Evolutionary conservation across 805 yeast species (phyloP).

Genomic region (Zygoascus flipseniorum): DNA sequence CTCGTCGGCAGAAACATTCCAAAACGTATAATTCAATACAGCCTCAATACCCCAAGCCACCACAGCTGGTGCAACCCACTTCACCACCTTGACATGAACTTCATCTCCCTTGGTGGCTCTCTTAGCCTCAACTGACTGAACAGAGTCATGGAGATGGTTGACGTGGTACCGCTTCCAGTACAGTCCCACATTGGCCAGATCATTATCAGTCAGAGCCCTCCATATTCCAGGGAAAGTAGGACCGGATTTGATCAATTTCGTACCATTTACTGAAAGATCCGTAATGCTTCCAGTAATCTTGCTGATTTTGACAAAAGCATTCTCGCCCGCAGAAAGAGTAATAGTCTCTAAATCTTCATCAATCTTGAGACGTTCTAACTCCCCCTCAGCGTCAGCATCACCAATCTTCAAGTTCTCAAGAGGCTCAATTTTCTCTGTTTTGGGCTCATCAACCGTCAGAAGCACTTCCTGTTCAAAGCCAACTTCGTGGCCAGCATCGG

Average conservation of each 20-base stretch:
- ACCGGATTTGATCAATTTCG: slow-evolving; percentile 2
- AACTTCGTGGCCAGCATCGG: slow-evolving; percentile 19
- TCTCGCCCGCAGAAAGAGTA: background rate
- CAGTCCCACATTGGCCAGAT: slow-evolving; percentile 17
- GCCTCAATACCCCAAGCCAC: slow-evolving; percentile 24
- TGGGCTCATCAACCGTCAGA: background rate
- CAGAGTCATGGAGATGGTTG: slow-evolving; percentile 16
- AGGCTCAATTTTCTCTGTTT: background rate
- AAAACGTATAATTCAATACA: slow-evolving; percentile 9
- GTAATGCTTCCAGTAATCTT: slow-evolving; percentile 8
- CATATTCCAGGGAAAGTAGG: slow-evolving; percentile 7
- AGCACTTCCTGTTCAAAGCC: slow-evolving; percentile 22
- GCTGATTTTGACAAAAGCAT: background rate
- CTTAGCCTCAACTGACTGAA: slow-evolving; percentile 3
- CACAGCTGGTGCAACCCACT: slow-evolving; percentile 21
- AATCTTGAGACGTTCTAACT: background rate
- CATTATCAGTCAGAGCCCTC: slow-evolving; percentile 11
- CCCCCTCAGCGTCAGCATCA: background rate
- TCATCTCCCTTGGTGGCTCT: background rate
- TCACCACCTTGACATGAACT: slow-evolving; percentile 10
- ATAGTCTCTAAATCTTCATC: background rate
- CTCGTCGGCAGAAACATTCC: background rate
- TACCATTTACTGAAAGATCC: slow-evolving; percentile 7
- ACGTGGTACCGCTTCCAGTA: slow-evolving; percentile 26
- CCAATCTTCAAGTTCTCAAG: background rate